Base-by-base conservation (phyloP, 768 basidiomycete genomes). In the Serendipita sp. region DNA sequence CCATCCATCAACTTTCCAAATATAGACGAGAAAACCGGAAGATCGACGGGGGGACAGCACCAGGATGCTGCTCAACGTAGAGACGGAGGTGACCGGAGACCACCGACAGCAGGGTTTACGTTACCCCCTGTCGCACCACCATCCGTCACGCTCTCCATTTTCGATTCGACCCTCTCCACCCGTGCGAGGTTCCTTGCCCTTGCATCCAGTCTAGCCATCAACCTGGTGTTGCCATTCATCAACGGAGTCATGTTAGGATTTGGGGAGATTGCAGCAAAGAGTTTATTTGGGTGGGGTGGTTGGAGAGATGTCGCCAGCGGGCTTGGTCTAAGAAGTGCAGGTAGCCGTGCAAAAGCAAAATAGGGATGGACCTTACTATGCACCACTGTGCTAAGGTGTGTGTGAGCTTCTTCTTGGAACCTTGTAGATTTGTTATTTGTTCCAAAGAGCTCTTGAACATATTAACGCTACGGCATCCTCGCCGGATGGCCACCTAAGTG, bases 161-260 rank as follows among this genome's bases (percentile, higher is more conserved):
- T 89, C 73, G 85, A 90, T 73, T 71, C 78, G 28, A 77, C 82
- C 35, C 77, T 91, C 56, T 82, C 86, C 44, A 77, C 78, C 60
- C 81, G 81, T 67, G 85, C 88, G 36, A 84, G 89, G 63, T 70
- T 82, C 52, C 82, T 80, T 45, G 88, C 90, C 7, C 72, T 89
- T 63, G 73, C 85, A 64, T 85, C 88, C 15, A 83, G 87, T 28
- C 72, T 92, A 67, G 86, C 87, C 32, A 88, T 95, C 72, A 94
- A 95, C 72, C 72, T 95, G 67, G 72, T 88, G 0, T 78, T 95
- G 44, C 91, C 91, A 0, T 95, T 95, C 73, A 81, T 95, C 7
- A 95, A 94, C 68, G 92, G 91, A 18, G 88, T 95, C 65, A 95
- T 95, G 91, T 83, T 93, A 62, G 91, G 91, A n/a, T 93, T 94